Evolutionary conservation across 805 yeast species (phyloP).

Genomic region (Jamesozyma hellenica): DNA sequence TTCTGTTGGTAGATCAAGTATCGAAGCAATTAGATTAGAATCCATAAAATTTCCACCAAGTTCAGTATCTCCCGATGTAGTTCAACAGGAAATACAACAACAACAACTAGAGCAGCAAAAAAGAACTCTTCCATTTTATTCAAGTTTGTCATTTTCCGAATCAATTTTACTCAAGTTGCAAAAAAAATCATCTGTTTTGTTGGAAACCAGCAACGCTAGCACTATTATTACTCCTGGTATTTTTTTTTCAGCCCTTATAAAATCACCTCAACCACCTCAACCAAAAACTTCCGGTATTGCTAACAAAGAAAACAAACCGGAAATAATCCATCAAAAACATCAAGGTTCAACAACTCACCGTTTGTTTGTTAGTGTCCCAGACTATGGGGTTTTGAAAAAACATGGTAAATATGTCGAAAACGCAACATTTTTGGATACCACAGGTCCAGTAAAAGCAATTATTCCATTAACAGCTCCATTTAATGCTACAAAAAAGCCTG

Average conservation of each 20-base stretch:
- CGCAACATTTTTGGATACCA: constrained; percentile 60
- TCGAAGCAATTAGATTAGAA: constrained; percentile 35
- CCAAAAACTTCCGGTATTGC: constrained; percentile 13
- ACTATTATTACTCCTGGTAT: constrained; percentile 78
- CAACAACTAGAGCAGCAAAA: constrained; percentile 32
- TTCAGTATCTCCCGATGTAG: constrained; percentile 24
- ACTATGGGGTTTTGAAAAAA: constrained; percentile 72
- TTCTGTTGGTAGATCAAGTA: constrained; percentile 26
- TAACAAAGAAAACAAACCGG: neutral
- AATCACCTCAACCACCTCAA: constrained; percentile 13
- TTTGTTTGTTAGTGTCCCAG: constrained; percentile 69
- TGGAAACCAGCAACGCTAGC: constrained; percentile 48
- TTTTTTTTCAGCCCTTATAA: constrained; percentile 54
- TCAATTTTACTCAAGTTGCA: constrained; percentile 37
- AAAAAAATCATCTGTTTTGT: constrained; percentile 44
- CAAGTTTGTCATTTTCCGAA: constrained; percentile 23
- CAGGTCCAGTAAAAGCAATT: constrained; percentile 59
- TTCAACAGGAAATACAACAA: constrained; percentile 29
- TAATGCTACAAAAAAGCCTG: constrained; percentile 64
- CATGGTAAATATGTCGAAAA: constrained; percentile 67
- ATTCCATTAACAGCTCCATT: constrained; percentile 60
- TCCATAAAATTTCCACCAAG: constrained; percentile 60
- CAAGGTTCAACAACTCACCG: constrained; percentile 23
- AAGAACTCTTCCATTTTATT: constrained; percentile 26
- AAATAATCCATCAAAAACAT: neutral